Conservation (phyloP, 1,284 basidiomycete species). For the Macrocybe sp. region DNA sequence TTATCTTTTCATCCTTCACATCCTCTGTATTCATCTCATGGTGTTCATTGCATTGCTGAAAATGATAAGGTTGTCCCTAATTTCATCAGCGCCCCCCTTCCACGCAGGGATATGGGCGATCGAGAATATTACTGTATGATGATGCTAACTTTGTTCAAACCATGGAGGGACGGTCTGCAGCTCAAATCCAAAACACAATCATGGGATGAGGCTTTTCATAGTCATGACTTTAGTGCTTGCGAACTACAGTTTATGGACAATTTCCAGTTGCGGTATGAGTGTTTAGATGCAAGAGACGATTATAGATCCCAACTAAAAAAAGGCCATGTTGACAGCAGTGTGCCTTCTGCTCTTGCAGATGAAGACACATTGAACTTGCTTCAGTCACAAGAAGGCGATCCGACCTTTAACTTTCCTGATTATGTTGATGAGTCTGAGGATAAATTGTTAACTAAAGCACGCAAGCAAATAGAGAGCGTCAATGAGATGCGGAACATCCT, state of each 20-base stretch:
- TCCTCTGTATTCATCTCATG: neutral
- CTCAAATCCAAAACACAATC: constrained; percentile 12
- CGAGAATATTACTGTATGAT: constrained; percentile 25
- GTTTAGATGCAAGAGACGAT: constrained; percentile 29
- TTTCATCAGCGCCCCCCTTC: constrained; percentile 24
- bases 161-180: constrained; percentile 24
- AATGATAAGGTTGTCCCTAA: constrained; percentile 14
- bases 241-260: constrained; percentile 20
- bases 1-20: neutral
- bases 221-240: constrained; percentile 6
- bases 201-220: constrained; percentile 22
- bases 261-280: constrained; percentile 27
- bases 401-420: neutral
- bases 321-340: neutral
- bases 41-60: neutral
- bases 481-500: too few relatives aligned
- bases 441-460: too few relatives aligned
- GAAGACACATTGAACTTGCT: neutral
- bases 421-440: neutral
- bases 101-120: constrained; percentile 25
- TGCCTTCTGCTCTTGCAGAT: neutral
- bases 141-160: constrained; percentile 27
- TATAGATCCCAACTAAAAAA: constrained; percentile 20
- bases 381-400: neutral
- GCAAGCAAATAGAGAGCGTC: too few relatives aligned